These are phyloP conservation scores for Ilex asprella DNA, from an alignment of 257 asterid genomes.

Conservation along the genomic window DNA sequence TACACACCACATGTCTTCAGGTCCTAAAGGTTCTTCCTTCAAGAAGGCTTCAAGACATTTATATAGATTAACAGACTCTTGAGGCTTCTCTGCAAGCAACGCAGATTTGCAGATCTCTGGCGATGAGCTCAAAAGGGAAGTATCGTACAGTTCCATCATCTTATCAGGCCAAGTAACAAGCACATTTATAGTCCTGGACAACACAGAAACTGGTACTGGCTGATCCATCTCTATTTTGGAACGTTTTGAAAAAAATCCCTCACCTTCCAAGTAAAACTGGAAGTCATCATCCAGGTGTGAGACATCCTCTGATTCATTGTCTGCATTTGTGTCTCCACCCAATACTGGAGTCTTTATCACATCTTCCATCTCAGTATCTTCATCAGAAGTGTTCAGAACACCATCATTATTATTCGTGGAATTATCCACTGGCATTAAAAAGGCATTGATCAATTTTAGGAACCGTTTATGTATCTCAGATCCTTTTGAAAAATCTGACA, in stretches of 20 bases:
- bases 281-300: no score
- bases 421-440: slow-evolving; percentile 30
- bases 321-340: not conserved
- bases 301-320: not conserved
- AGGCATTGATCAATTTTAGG: slow-evolving; percentile 45
- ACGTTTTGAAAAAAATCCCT: not conserved
- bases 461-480: slow-evolving; percentile 42
- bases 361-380: slow-evolving; percentile 28
- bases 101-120: slow-evolving; percentile 37
- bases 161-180: slow-evolving; percentile 50
- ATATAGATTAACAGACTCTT: slow-evolving; percentile 44
- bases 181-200: slow-evolving; percentile 20
- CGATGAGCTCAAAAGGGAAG: slow-evolving; percentile 27
- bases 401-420: slow-evolving; percentile 21
- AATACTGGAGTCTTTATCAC: not conserved
- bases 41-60: slow-evolving; percentile 59
- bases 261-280: not conserved
- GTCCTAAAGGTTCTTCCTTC: slow-evolving; percentile 81
- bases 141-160: slow-evolving; percentile 38
- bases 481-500: slow-evolving; percentile 45
- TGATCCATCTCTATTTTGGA: slow-evolving; percentile 41
- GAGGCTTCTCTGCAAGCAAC: slow-evolving; percentile 21
- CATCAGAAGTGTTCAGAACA: slow-evolving; percentile 14
- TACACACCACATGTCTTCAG: slow-evolving; percentile 66
- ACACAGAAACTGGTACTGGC: slow-evolving; percentile 23